Conservation (phyloP, 257 asterid genomes). For the Catharanthus roseus region DNA sequence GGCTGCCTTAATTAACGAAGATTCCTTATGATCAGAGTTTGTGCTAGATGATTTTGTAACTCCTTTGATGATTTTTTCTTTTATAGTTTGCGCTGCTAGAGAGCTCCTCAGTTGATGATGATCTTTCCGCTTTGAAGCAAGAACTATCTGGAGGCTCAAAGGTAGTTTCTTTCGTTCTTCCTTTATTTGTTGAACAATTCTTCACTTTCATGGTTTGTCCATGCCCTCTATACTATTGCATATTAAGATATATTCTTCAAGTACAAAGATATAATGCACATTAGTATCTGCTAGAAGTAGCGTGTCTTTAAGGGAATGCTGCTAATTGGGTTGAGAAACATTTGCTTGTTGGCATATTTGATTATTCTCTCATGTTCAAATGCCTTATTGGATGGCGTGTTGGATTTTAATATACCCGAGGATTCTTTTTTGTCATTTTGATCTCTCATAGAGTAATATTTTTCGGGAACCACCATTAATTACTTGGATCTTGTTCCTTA, state of each 20-base stretch:
- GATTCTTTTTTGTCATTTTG: not conserved
- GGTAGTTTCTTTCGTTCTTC: constrained; percentile 32
- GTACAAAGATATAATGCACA: too few species aligned
- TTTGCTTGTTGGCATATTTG: not conserved
- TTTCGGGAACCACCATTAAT: not conserved
- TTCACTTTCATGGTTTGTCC: not conserved
- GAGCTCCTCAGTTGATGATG: constrained; percentile 90
- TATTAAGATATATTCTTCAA: too few species aligned
- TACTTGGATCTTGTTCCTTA: not conserved
- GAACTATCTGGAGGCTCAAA: constrained; percentile 66
- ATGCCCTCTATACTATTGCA: not conserved
- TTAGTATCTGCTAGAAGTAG: too few species aligned
- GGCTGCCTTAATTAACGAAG: not conserved
- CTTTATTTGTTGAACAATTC: not conserved
- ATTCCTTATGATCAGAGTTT: not conserved
- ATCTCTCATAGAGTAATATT: not conserved
- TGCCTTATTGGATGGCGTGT: not conserved
- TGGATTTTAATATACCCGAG: not conserved
- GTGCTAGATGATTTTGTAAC: not conserved
- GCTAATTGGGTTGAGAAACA: too few species aligned
- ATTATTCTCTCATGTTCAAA: not conserved
- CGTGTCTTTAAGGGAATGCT: not conserved
- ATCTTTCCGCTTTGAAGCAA: constrained; percentile 67
- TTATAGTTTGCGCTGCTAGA: constrained; percentile 86
- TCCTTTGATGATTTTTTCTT: constrained; percentile 7